These are phyloP conservation scores for Abrus pulchellus DNA, from an alignment of 306 rosid species.

Conservation along the genomic window DNA sequence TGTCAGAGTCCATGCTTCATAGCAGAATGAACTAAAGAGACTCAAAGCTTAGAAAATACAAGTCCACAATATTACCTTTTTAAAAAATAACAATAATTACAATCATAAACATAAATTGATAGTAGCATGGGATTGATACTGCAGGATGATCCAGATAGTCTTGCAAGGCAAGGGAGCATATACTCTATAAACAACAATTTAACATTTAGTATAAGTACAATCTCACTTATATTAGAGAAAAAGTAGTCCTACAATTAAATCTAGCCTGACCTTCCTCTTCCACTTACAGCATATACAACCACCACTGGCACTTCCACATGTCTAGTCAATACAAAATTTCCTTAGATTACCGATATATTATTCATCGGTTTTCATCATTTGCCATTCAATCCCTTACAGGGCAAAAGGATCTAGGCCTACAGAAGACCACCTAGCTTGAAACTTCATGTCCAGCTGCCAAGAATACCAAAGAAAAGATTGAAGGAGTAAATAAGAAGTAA, in stretches of 20 bases:
- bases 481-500: conserved; percentile 23
- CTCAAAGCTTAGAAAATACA: conserved; percentile 9
- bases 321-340: conserved; percentile 36
- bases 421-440: conserved; percentile 38
- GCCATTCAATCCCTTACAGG: conserved; percentile 35
- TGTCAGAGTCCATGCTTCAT: too few species aligned
- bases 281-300: conserved; percentile 35
- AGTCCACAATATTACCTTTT: conserved; percentile 11
- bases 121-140: background rate
- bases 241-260: conserved; percentile 18
- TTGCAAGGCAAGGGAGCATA: conserved; percentile 12
- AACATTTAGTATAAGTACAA: background rate
- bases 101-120: background rate
- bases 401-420: conserved; percentile 40
- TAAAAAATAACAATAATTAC: background rate
- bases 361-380: conserved; percentile 36
- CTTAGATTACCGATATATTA: conserved; percentile 29
- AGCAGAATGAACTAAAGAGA: background rate
- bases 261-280: conserved; percentile 46
- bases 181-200: conserved; percentile 20
- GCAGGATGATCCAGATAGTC: background rate
- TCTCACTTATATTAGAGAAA: conserved; percentile 8
- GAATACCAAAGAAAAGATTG: conserved; percentile 39
- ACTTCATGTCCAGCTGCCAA: conserved; percentile 43
- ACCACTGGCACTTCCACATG: conserved; percentile 25